Evolutionary conservation across 441 rosid species (phyloP), one percentile per base, ranked within the genome.

Genomic region (Adansonia grandidieri): DNA sequence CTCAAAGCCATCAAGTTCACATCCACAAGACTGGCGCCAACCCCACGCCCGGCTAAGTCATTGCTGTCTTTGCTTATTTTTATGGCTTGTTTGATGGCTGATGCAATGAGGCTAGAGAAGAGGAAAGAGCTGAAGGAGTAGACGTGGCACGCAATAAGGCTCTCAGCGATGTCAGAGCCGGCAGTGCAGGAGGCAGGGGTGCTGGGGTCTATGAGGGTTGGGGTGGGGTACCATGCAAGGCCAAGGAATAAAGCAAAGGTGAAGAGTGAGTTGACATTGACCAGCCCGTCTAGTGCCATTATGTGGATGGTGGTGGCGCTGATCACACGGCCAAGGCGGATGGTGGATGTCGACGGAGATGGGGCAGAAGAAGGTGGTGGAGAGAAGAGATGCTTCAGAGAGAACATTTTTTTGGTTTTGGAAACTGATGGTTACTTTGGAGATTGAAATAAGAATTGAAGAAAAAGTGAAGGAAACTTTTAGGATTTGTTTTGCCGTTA

Each of bases 71-170:
- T 75, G 42, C 76, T 70, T 67, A 88, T 82, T 79, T 75, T 89
- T 72, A 93, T 87, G 68, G 90, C 87, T 80, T 93, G 95, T 80
- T 90, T 94, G 77, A 93, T 76, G 56, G 97, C 89, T 70, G 86
- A 79, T 19, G 97, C 98, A 6, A 94, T 63, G 74, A 93, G 93
- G 83, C 98, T 95, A 10, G 98, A 95, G 86, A 90, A 92, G 78
- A 95, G 93, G 82, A 93, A 92, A 78, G 82, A 89, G 78, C 92
- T 89, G 88, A 95, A 95, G 69, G 98, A 88, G 84, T 91, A 95
- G 17, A 93, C 97, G 80, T 92, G 98, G 89, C 84, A 89, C 24
- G 93, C 62, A 9, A 95, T 73, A 24, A 95, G 84, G 62, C 82
- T 84, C 79, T 89, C 93, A 4, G 82, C 91, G 58, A 88, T 14